Conservation (phyloP, 192 early-diverging fungal species). For the Podila clonocystis region DNA sequence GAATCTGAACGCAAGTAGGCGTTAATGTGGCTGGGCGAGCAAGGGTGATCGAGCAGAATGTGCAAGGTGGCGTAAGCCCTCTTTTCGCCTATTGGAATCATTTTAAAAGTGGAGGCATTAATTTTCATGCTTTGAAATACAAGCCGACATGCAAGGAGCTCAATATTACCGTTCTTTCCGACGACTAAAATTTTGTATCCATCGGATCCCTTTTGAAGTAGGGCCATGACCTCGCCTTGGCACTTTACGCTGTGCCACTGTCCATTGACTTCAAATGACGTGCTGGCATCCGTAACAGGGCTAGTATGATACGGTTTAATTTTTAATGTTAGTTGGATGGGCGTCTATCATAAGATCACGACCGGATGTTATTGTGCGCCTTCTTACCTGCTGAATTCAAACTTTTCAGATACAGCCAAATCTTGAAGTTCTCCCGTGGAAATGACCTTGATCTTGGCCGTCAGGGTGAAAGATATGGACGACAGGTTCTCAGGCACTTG, state of each 20-base stretch:
- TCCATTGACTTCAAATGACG: constrained; percentile 16
- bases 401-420: not conserved
- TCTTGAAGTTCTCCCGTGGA: constrained; percentile 30
- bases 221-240: constrained; percentile 27
- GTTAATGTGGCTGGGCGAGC: not conserved
- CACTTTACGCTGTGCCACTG: not conserved
- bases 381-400: constrained; percentile 14
- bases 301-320: not conserved
- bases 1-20: constrained; percentile 44
- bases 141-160: not conserved
- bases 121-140: too few species aligned
- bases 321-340: too few species aligned
- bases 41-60: constrained; percentile 28
- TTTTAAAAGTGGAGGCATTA: not conserved
- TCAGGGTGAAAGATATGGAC: constrained; percentile 14
- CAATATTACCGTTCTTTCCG: constrained; percentile 43
- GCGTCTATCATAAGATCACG: too few species aligned
- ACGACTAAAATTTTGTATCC: constrained; percentile 48
- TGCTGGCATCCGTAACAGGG: constrained; percentile 13
- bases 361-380: too few species aligned
- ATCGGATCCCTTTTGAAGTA: constrained; percentile 17
- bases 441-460: constrained; percentile 50
- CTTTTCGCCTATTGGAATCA: constrained; percentile 43
- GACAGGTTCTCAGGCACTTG: constrained; percentile 49
- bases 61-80: constrained; percentile 17